Percentiles rank a stretch among this genome's conserved stretches.
These are phyloP conservation scores for Wickerhamiella lipophila DNA, from an alignment of 805 yeast genomes.

Conservation along the genomic window DNA sequence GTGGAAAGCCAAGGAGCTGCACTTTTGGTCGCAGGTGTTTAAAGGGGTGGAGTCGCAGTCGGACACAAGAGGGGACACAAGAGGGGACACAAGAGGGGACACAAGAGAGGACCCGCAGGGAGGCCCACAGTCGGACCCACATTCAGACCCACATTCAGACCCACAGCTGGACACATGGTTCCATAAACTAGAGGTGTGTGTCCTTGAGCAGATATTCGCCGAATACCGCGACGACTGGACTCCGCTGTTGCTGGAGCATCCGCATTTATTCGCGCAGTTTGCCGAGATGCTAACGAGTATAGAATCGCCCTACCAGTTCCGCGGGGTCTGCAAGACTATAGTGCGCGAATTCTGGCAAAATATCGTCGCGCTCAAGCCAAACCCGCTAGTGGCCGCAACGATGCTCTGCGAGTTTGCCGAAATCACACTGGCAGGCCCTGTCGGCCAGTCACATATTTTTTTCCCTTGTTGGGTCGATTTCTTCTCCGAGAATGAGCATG, in stretches of 20 bases:
- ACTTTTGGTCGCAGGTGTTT: background rate
- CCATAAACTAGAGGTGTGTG: background rate
- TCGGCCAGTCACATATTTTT: background rate
- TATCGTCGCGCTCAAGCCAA: background rate
- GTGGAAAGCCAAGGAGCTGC: background rate
- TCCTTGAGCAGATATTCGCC: background rate
- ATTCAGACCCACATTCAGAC: too few species aligned
- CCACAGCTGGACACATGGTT: background rate
- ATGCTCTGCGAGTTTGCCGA: constrained; percentile 2
- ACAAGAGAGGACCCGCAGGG: too few species aligned
- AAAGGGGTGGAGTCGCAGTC: too few species aligned
- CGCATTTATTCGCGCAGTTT: background rate
- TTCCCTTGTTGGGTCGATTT: background rate
- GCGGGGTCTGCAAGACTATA: background rate
- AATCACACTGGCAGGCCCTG: background rate
- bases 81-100: too few species aligned
- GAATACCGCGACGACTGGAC: background rate
- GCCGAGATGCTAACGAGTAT: background rate
- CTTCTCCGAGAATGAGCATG: background rate
- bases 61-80: too few species aligned
- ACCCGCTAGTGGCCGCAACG: background rate
- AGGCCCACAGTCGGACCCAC: background rate
- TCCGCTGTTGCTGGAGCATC: background rate
- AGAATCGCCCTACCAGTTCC: background rate
- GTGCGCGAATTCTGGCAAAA: background rate